Conservation (phyloP, 2,329 filamentous ascomycete genomes). For the Neobulgaria alba region DNA sequence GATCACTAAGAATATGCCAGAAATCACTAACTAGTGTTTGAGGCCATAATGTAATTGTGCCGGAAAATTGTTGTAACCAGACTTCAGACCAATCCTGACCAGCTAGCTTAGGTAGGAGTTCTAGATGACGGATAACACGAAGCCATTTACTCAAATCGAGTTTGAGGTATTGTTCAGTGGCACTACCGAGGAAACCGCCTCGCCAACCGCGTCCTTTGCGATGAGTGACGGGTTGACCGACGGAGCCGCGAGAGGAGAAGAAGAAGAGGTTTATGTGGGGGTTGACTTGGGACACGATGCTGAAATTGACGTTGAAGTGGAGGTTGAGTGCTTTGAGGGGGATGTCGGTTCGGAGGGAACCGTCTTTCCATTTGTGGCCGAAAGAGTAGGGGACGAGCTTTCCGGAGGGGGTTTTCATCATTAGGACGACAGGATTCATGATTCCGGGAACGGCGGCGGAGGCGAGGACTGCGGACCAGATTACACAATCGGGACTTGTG, state of each 20-base stretch:
- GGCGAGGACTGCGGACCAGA: slow-evolving; percentile 93
- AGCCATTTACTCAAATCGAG: slow-evolving; percentile 97
- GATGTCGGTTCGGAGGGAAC: slow-evolving; percentile 87
- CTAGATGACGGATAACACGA: slow-evolving; percentile 84
- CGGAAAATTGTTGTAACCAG: slow-evolving; percentile 91
- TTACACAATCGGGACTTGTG: slow-evolving; percentile 91
- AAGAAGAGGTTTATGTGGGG: slow-evolving; percentile 99
- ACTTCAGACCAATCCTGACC: slow-evolving; percentile 97
- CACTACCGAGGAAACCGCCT: slow-evolving; percentile 86
- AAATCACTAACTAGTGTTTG: slow-evolving; percentile 74
- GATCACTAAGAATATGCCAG: slow-evolving; percentile 77
- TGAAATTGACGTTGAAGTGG: slow-evolving; percentile 98
- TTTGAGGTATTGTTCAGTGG: slow-evolving; percentile 90
- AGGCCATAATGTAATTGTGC: slow-evolving; percentile 95
- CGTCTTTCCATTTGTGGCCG: slow-evolving; percentile 99
- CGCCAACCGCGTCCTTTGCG: slow-evolving; percentile 90
- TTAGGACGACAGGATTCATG: slow-evolving; percentile 86
- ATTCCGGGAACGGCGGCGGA: slow-evolving; percentile 95
- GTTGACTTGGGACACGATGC: slow-evolving; percentile 82
- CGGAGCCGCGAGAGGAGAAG: slow-evolving; percentile 86
- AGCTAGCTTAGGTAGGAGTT: slow-evolving; percentile 79
- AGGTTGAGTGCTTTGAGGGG: slow-evolving; percentile 89
- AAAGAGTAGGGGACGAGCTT: slow-evolving; percentile 84
- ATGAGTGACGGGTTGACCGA: slow-evolving; percentile 90
- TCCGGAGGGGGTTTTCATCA: slow-evolving; percentile 76